Conservation (phyloP, 768 basidiomycete species). For the Russula brevipes region DNA sequence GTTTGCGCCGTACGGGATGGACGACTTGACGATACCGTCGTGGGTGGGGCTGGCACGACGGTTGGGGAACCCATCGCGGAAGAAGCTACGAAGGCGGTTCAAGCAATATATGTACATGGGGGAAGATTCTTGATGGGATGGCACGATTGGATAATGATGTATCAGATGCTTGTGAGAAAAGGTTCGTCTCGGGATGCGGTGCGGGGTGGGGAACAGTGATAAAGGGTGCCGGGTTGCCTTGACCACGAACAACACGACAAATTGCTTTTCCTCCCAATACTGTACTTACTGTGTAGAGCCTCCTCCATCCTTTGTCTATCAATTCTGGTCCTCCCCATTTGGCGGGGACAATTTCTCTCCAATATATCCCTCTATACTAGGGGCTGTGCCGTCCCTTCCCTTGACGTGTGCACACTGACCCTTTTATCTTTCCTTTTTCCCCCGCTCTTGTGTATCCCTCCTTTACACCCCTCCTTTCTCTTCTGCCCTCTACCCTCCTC, state of each 20-base stretch:
- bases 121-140: slow-evolving; percentile 13
- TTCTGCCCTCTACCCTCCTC: slow-evolving; percentile 26
- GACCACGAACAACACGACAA: slow-evolving; percentile 42
- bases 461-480: slow-evolving; percentile 16
- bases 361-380: slow-evolving; percentile 25
- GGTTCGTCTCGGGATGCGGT: slow-evolving; percentile 21
- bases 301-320: slow-evolving; percentile 14
- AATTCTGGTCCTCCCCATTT: slow-evolving; percentile 20
- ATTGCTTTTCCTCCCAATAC: slow-evolving; percentile 12
- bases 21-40: slow-evolving; percentile 70
- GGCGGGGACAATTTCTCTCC: slow-evolving; percentile 11
- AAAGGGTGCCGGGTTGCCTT: slow-evolving; percentile 41
- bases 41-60: slow-evolving; percentile 65
- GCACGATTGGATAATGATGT: slow-evolving; percentile 9
- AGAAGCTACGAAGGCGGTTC: slow-evolving; percentile 59
- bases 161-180: slow-evolving; percentile 17
- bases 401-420: slow-evolving; percentile 15
- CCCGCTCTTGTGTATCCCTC: slow-evolving; percentile 1
- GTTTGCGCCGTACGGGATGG: slow-evolving; percentile 66
- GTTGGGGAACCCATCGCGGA: slow-evolving; percentile 49
- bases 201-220: slow-evolving; percentile 13
- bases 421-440: slow-evolving; percentile 22
- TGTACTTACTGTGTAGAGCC: slow-evolving; percentile 16
- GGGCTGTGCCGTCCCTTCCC: slow-evolving; percentile 15
- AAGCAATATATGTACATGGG: slow-evolving; percentile 70